Conservation (phyloP, 75 land plant genomes). For the Selaginella moellendorffii region DNA sequence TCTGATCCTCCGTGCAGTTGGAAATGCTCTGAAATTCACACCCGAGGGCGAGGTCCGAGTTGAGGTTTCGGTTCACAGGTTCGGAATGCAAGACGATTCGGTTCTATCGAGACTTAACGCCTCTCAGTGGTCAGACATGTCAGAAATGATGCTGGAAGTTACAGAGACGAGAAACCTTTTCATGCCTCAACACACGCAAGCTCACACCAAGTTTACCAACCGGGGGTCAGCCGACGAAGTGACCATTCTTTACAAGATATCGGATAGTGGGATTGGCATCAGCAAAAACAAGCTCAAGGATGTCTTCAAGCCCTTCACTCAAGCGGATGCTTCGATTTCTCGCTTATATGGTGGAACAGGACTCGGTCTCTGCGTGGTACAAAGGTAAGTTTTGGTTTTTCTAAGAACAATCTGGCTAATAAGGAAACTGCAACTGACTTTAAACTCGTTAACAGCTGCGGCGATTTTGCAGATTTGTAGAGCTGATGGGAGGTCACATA, state of each 20-base stretch:
- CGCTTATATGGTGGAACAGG: neutral
- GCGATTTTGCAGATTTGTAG: conserved; percentile 14
- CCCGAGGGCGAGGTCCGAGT: neutral
- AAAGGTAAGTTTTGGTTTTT: conserved; percentile 9
- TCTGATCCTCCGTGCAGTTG: neutral
- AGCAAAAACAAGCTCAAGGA: neutral
- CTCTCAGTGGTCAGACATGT: neutral
- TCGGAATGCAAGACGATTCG: neutral
- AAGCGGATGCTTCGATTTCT: neutral
- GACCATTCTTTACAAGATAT: conserved; percentile 9
- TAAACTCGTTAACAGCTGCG: neutral
- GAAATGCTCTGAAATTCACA: neutral
- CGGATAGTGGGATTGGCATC: conserved; percentile 2
- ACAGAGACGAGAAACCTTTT: neutral
- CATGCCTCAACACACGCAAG: conserved; percentile 2
- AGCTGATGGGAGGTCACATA: conserved; percentile 16
- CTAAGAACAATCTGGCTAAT: neutral
- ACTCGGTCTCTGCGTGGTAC: conserved; percentile 2
- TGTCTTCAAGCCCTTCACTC: neutral
- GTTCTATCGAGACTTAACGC: neutral
- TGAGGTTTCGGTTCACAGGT: neutral
- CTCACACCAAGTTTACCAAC: neutral
- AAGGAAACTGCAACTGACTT: neutral
- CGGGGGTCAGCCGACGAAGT: neutral
- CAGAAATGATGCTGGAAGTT: neutral